These are phyloP conservation scores for Sequoiadendron giganteum DNA, from an alignment of 75 land plant genomes.

Conservation along the genomic window DNA sequence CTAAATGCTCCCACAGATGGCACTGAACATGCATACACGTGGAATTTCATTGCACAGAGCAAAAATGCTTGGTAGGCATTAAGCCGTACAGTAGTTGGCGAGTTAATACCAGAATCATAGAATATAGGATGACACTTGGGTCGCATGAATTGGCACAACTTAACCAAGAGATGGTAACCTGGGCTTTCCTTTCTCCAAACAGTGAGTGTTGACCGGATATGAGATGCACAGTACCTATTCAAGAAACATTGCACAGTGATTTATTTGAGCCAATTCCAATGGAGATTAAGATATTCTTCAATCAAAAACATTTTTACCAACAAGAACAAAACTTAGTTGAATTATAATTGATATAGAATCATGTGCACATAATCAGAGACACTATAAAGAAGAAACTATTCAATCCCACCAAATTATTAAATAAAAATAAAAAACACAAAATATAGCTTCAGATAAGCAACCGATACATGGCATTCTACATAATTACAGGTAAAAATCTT, in stretches of 20 bases:
- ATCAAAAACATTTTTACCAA: neutral
- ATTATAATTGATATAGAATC: conserved; percentile 3
- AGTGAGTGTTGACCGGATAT: conserved; percentile 72
- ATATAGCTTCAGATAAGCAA: neutral
- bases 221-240: conserved; percentile 66
- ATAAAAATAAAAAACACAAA: neutral
- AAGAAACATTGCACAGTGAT: neutral
- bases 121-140: conserved; percentile 93
- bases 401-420: neutral
- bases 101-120: conserved; percentile 86
- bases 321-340: neutral
- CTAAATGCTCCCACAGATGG: conserved; percentile 23
- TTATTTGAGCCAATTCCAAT: neutral
- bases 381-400: neutral
- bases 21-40: conserved; percentile 56
- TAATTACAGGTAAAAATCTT: neutral
- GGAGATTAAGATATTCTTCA: neutral
- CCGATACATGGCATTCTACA: neutral
- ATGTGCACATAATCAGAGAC: neutral
- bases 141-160: conserved; percentile 70
- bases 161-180: conserved; percentile 41
- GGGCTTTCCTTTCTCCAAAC: conserved; percentile 49
- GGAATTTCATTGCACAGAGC: conserved; percentile 98
- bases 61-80: conserved; percentile 90
- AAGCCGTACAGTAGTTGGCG: conserved; percentile 68